Conservation (phyloP, 2,329 filamentous ascomycete genomes). For the Stylonectria norvegica region DNA sequence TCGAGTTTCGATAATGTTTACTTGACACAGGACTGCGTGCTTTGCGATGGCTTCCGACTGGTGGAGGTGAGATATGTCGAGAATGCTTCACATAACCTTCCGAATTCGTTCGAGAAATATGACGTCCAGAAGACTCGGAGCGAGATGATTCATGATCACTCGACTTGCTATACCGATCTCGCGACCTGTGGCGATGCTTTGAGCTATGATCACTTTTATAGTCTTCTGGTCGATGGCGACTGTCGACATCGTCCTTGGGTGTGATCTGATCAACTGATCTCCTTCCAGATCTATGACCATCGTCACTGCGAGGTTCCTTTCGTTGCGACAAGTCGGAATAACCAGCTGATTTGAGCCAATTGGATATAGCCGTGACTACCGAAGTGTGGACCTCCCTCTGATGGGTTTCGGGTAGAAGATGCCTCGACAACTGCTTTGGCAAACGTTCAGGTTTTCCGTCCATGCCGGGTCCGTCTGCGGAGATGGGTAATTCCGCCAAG, state of each 20-base stretch:
- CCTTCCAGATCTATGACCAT: slow-evolving; percentile 10
- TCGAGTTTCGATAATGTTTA: slow-evolving; percentile 19
- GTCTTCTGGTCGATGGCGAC: slow-evolving; percentile 17
- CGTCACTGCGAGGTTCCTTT: slow-evolving; percentile 12
- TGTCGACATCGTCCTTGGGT: slow-evolving; percentile 14
- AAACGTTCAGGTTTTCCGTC: slow-evolving; percentile 67
- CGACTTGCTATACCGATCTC: slow-evolving; percentile 13
- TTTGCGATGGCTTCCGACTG: slow-evolving; percentile 7
- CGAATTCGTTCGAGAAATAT: slow-evolving; percentile 14
- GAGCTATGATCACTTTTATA: slow-evolving; percentile 12
- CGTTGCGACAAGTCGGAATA: slow-evolving; percentile 12
- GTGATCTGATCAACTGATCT: background rate
- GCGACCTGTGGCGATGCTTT: slow-evolving; percentile 17
- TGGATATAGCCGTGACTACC: slow-evolving; percentile 57
- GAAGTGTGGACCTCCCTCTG: slow-evolving; percentile 57
- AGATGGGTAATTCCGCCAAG: slow-evolving; percentile 67
- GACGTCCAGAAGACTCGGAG: slow-evolving; percentile 12
- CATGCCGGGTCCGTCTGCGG: slow-evolving; percentile 51
- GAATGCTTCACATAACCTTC: slow-evolving; percentile 15
- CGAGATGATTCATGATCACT: slow-evolving; percentile 13
- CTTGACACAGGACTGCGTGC: slow-evolving; percentile 19
- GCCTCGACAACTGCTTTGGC: slow-evolving; percentile 72
- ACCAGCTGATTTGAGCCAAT: slow-evolving; percentile 32
- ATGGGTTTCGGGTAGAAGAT: slow-evolving; percentile 62
- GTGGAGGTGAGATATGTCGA: slow-evolving; percentile 13